These are phyloP conservation scores for Globisporangium echinulatum DNA, from an alignment of 352 stramenopile genomes.

Conservation along the genomic window DNA sequence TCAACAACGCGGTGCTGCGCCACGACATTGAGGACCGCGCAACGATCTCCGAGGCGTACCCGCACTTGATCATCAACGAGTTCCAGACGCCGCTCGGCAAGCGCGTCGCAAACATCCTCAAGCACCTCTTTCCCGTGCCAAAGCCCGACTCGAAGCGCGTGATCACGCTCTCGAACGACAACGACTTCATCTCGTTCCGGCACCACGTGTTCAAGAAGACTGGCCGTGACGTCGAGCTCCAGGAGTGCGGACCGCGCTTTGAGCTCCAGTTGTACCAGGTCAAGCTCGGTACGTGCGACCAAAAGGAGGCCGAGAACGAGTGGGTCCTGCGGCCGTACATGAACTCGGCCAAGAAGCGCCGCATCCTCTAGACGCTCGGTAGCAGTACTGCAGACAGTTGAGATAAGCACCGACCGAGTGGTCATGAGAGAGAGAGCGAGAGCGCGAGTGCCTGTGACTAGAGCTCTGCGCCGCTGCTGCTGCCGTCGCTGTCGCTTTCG, in stretches of 20 bases:
- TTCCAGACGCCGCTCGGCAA: constrained; percentile 94
- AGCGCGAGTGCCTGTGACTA: neutral
- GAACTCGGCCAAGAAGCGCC: constrained; percentile 98
- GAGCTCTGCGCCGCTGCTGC: too few relatives aligned
- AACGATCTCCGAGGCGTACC: constrained; percentile 91
- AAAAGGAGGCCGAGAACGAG: constrained; percentile 99
- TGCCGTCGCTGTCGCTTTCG: too few relatives aligned
- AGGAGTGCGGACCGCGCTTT: constrained; percentile 96
- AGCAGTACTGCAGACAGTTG: constrained; percentile 1
- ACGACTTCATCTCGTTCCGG: constrained; percentile 99
- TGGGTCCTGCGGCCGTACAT: constrained; percentile 99
- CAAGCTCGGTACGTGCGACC: constrained; percentile 97
- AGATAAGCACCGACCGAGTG: neutral
- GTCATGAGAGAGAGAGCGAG: neutral
- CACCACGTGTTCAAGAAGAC: constrained; percentile 98
- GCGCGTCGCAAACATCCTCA: constrained; percentile 96
- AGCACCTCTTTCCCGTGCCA: constrained; percentile 98
- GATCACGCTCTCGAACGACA: constrained; percentile 97
- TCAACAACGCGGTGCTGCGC: constrained; percentile 95
- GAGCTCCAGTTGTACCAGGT: constrained; percentile 98
- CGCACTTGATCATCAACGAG: constrained; percentile 96
- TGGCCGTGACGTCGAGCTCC: constrained; percentile 89
- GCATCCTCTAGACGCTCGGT: constrained; percentile 60
- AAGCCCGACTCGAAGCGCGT: constrained; percentile 95
- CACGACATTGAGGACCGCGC: constrained; percentile 98